Evolutionary conservation across 768 basidiomycete species (phyloP).

Genomic region (Trametes villosa): DNA sequence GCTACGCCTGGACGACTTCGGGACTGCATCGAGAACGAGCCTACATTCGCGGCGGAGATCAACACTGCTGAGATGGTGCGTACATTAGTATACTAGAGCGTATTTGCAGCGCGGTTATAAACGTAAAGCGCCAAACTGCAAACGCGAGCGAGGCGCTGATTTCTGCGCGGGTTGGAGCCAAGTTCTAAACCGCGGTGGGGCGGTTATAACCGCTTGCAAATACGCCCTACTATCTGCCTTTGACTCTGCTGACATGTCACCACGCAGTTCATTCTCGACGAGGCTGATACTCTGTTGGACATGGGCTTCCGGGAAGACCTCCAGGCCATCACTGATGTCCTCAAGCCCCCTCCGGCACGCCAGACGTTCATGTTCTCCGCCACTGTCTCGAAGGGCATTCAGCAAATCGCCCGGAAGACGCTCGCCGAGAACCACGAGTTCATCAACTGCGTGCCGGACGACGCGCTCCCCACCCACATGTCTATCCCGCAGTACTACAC

Average conservation of each 20-base stretch:
- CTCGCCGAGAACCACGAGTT: constrained; percentile 66
- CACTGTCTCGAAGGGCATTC: constrained; percentile 75
- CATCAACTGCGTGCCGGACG: constrained; percentile 71
- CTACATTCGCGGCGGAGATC: constrained; percentile 57
- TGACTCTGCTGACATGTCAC: too few relatives aligned
- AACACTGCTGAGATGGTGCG: constrained; percentile 61
- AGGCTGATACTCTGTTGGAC: constrained; percentile 88
- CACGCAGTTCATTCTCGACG: constrained; percentile 82
- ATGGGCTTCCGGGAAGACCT: constrained; percentile 93
- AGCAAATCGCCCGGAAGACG: constrained; percentile 64
- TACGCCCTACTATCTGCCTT: too few relatives aligned
- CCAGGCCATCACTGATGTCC: constrained; percentile 63
- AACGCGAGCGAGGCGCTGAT: too few relatives aligned
- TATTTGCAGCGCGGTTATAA: too few relatives aligned
- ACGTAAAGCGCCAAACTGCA: too few relatives aligned
- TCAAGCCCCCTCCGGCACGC: constrained; percentile 67
- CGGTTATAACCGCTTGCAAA: too few relatives aligned
- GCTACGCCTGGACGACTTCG: constrained; percentile 88
- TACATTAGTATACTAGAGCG: constrained; percentile 11
- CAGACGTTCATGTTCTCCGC: constrained; percentile 94
- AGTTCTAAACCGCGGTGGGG: too few relatives aligned
- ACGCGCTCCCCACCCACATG: constrained; percentile 66
- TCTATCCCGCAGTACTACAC: constrained; percentile 87
- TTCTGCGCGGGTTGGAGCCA: too few relatives aligned
- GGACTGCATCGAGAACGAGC: constrained; percentile 68